These are phyloP conservation scores for Candida railenensis DNA, from an alignment of 805 yeast genomes.

Conservation along the genomic window DNA sequence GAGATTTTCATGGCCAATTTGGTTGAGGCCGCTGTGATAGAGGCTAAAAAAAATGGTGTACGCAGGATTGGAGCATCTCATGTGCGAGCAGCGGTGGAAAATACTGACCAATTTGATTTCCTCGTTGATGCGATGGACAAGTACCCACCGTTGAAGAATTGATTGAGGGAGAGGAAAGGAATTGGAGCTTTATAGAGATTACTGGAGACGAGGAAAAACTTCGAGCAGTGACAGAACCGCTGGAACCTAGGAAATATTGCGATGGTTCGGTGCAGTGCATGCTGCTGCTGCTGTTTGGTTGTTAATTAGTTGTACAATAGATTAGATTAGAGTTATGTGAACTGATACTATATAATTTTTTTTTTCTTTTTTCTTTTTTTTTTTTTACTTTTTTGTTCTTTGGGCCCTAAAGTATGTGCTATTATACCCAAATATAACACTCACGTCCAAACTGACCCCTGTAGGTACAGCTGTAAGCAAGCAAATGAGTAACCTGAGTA, in stretches of 20 bases:
- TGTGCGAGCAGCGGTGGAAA: constrained; percentile 77
- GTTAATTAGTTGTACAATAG: not conserved
- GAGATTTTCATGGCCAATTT: constrained; percentile 89
- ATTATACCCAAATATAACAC: too few species aligned
- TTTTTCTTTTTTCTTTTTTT: not conserved
- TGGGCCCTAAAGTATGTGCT: too few species aligned
- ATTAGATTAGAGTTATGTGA: too few species aligned
- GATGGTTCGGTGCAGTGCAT: too few species aligned
- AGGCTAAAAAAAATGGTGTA: constrained; percentile 72
- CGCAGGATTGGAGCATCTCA: constrained; percentile 82
- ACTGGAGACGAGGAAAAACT: not conserved
- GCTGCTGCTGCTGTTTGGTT: too few species aligned
- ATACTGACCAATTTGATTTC: constrained; percentile 91
- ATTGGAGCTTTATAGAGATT: not conserved
- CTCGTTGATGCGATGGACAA: constrained; percentile 72
- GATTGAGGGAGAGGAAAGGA: not conserved
- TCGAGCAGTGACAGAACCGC: too few species aligned
- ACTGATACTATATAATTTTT: too few species aligned
- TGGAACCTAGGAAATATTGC: too few species aligned
- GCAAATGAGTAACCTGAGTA: too few species aligned
- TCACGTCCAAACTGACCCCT: too few species aligned
- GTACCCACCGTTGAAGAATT: constrained; percentile 46
- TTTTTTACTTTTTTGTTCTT: not conserved
- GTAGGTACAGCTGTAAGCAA: too few species aligned
- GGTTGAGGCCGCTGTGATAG: constrained; percentile 78